Base-by-base conservation (phyloP, 202 grass and related monocot genomes). In the Setaria italica region DNA sequence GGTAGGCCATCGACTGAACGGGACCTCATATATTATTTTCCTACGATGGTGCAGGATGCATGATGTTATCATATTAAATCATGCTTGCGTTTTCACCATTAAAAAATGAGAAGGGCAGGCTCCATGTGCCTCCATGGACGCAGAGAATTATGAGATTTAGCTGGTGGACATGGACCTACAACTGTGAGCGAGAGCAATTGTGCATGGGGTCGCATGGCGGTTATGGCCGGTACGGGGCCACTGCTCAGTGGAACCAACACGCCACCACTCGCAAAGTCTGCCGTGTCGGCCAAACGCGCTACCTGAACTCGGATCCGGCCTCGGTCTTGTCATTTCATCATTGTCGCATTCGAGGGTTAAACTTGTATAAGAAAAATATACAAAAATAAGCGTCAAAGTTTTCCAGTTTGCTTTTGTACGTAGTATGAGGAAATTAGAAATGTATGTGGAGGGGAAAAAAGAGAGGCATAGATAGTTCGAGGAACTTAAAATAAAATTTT, bases 161-260 rank as follows among this genome's bases (percentile, higher is more conserved):
- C 9, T 70, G 53, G 4, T 77, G 65, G 64, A 41, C 53, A 51
- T 78, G 16, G 46, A 72, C 65, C 50, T 75, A 56, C 77, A 58
- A 0, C 39, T 62, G 17, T 41, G 9, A 48, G 11, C 39, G 55
- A 58, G 7, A n/a, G 19, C 20, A 58, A 57, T 57, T 58, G 20
- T 10, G 9, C 7, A 56, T 56, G 54, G 54, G 15, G 11, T 33
- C 2, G 4, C 6, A 34, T 11, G 30, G 71, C 7, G 14, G 14
- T 51, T 15, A 45, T 37, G 46, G 32, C 59, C 45, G 70, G 34
- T 72, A 30, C 2, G 43, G 53, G 11, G 43, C 33, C 76, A 72
- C 43, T 15, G 29, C 53, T 78, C 41, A 13, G 14, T 72, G 66
- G 84, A 54, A 55, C 54, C 57, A 4, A 6, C 70, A 42, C 45